Conservation (phyloP, 129 eudicot genomes). For the Centaurea solstitialis region DNA sequence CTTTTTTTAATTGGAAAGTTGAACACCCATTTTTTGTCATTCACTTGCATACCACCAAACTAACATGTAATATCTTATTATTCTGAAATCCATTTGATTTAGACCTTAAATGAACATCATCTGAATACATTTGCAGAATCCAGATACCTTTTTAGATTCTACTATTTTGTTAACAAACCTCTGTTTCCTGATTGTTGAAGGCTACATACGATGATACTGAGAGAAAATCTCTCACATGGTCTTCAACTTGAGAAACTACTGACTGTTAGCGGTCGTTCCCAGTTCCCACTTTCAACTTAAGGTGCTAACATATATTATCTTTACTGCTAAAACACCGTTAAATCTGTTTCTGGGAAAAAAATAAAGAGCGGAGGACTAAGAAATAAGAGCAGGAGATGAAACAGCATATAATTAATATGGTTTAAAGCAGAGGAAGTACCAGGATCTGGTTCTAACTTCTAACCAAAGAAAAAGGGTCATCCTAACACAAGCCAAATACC, state of each 20-base stretch:
- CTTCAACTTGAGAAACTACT: background rate
- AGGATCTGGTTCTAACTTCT: background rate
- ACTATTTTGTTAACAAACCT: background rate
- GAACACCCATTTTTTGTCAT: background rate
- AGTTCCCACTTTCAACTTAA: background rate
- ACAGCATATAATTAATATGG: background rate
- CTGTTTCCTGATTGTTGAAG: background rate
- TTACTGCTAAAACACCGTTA: too few relatives aligned
- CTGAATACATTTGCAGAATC: too few relatives aligned
- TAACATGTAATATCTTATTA: background rate
- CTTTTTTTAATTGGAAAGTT: background rate
- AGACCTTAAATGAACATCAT: background rate
- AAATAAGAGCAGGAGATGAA: too few relatives aligned
- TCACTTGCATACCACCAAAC: background rate
- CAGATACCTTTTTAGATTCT: background rate
- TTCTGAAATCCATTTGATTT: background rate
- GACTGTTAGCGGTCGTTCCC: background rate
- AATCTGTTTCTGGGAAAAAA: too few relatives aligned
- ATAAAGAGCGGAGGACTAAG: too few relatives aligned
- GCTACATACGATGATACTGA: background rate
- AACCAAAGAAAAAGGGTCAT: too few relatives aligned
- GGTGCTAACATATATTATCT: background rate
- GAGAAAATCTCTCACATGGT: background rate
- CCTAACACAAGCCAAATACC: background rate
- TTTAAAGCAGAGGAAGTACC: background rate